Conservation (phyloP, 148 eudicot genomes). For the Polygonum maritimum region DNA sequence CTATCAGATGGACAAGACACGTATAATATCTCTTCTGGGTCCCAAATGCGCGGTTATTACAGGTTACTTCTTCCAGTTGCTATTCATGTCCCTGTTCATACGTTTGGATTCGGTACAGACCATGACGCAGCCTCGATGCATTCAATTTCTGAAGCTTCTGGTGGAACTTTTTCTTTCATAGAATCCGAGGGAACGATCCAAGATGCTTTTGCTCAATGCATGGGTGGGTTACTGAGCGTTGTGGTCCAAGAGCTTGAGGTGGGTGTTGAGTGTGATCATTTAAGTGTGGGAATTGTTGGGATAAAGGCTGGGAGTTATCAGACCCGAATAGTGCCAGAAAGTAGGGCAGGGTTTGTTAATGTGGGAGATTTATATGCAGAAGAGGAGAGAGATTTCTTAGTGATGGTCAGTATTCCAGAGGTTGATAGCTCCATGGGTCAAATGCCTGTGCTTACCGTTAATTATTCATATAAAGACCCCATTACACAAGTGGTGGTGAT, state of each 20-base stretch:
- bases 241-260: conserved; percentile 19
- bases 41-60: neutral
- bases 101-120: conserved; percentile 26
- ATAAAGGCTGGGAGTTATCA: conserved; percentile 19
- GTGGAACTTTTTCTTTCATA: conserved; percentile 25
- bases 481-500: conserved; percentile 2
- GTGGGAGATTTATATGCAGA: conserved; percentile 28
- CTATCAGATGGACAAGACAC: conserved; percentile 27
- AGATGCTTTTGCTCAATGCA: conserved; percentile 27
- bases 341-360: conserved; percentile 7
- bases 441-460: conserved; percentile 12
- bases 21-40: neutral
- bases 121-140: conserved; percentile 22
- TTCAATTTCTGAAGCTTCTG: conserved; percentile 24
- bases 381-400: conserved; percentile 20
- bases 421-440: conserved; percentile 1
- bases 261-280: conserved; percentile 6
- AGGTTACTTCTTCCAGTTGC: conserved; percentile 10
- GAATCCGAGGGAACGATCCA: conserved; percentile 17
- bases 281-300: neutral
- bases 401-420: conserved; percentile 12
- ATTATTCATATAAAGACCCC: conserved; percentile 15
- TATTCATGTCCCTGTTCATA: conserved; percentile 20
- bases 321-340: conserved; percentile 6
- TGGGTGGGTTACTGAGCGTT: conserved; percentile 28